Base-by-base conservation (phyloP, 2,329 filamentous ascomycete species). In the Colletotrichum shisoi region DNA sequence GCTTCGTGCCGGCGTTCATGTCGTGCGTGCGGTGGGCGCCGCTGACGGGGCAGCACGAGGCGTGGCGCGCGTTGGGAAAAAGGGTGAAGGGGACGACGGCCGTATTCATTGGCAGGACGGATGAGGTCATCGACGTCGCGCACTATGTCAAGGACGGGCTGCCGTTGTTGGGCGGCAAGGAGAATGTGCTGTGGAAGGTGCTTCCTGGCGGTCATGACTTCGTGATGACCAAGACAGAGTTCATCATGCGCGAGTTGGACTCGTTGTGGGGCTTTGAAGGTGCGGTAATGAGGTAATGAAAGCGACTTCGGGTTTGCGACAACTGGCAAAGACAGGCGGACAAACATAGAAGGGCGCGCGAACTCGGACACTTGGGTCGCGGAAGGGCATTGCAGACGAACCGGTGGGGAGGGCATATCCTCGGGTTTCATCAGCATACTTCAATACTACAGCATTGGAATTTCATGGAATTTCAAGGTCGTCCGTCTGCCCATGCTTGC, bases 1-100 rank as follows among this genome's bases (percentile, higher is more conserved):
- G 87, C 12, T 89, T 89, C 74, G 81, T 89, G 13, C 81, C 81
- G 8, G 82, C 86, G 9, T 89, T 89, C 73, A 84, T 87, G 79
- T 85, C 83, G 56, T 85, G 83, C 53, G 79, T 89, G 62, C 80
- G 82, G 51, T 76, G 83, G 70, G 84, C 83, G 12, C 85, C 85
- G 11, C 78, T 89, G 62, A 81, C 82, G 59, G 80, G 79, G 12
- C 84, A 87, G 76, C 79, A 85, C 19, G 79, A 79, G 21, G 79
- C 79, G 39, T 89, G 85, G 84, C 73, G 73, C 45, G 74, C 76
- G 65, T 76, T 89, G 7, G 79, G 80, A 1, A 70, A 71, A 59
- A 77, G 83, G 40, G 71, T 75, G 59, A 71, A 75, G 57, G 78
- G 80, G 2, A 82, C 81, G 24, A 84, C 82, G 5, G 82, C 82